Base-by-base conservation (phyloP, 345 rosid species). In the Hibiscus mutabilis region DNA sequence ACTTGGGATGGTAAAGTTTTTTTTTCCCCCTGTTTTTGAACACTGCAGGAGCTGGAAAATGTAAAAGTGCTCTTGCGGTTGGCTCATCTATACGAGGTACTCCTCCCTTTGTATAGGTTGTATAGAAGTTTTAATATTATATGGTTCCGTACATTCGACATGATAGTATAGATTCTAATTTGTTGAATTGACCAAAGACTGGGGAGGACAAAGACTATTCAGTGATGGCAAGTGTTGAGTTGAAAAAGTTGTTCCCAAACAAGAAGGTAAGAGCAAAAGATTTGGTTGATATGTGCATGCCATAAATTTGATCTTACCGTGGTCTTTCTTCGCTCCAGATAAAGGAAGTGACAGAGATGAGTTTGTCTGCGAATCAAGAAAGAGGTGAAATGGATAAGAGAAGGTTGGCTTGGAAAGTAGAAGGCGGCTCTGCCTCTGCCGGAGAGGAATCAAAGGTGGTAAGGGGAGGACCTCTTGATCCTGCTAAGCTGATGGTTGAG, bases 11-110 rank as follows among this genome's bases (percentile, higher is more conserved):
- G 57, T 52, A 52, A 52, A 52, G 18, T 0, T 2, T 52, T 52
- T 18, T 55, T 53, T 10, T 5, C 49, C 69, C 25, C n/a, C n/a
- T 35, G 19, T 25, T 25, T 66, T 42, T 15, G 24, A 70, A 40
- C 25, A 55, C 61, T 78, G 60, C 85, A 91, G 98, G 95, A 91
- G 75, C 84, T 88, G 71, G 95, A 88, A 79, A 83, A 85, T 57
- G 92, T 91, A 31, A 81, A 78, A 80, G 89, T 89, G 66, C 93
- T 94, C 31, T 73, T 94, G 62, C 89, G 98, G 73, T 79, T 94
- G 86, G 97, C 98, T 72, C 98, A 91, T 80, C 82, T 94, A 67
- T 94, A 82, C 27, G 96, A 91, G 92, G 98, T 93, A 27, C 75
- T 79, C 60, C 16, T 75, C 33, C 66, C 80, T 66, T 69, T 66